Base-by-base conservation (phyloP, 2,329 filamentous ascomycete genomes). In the Pseudogymnoascus sp. region DNA sequence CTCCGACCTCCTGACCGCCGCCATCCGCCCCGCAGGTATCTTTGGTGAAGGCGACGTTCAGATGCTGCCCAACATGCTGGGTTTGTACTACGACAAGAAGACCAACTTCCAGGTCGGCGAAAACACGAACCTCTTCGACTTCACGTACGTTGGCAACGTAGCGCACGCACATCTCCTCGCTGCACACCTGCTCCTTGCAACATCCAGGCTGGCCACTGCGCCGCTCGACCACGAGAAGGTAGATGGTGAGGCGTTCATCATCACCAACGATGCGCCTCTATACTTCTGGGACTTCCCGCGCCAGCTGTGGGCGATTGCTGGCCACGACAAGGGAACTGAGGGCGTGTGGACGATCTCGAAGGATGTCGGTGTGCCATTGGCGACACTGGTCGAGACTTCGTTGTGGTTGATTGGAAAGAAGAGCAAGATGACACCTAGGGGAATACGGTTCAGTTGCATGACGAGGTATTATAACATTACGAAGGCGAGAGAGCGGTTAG, bases 221-320 rank as follows among this genome's bases (percentile, higher is more conserved):
- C 85, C 85, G n/a, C 80, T 90, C 37, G 84, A 89, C 74, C 76
- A 85, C 74, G 88, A 91, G 76, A 81, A 81, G 62, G 85, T 92
- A 58, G 89, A 92, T 71, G 94, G 93, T 62, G 87, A 97, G 73
- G 86, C 86, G 58, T 93, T 97, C 77, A 86, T 96, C 76, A 84
- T 97, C 70, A 94, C 91, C 62, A 97, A 97, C 73, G 90, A 91
- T 74, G 80, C 85, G 67, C 93, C 93, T 4, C 80, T 95, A 18
- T 93, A 93, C 73, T 95, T 96, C 75, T 95, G 94, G 85, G 91
- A 96, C 74, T 89, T 95, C 71, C 84, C 89, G 62, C 82, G 90
- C 39, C 84, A 86, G 38, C 81, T 96, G 53, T 97, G 90, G 90
- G 76, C 76, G 65, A 80, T 79, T 41, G 82, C 82, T 9, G 84